A percentile compares a stretch with the other conserved stretches of the same genome.
phyloP scores from a whole-genome alignment of 768 basidiomycete species.

The Boletus barrowsii region DNA sequence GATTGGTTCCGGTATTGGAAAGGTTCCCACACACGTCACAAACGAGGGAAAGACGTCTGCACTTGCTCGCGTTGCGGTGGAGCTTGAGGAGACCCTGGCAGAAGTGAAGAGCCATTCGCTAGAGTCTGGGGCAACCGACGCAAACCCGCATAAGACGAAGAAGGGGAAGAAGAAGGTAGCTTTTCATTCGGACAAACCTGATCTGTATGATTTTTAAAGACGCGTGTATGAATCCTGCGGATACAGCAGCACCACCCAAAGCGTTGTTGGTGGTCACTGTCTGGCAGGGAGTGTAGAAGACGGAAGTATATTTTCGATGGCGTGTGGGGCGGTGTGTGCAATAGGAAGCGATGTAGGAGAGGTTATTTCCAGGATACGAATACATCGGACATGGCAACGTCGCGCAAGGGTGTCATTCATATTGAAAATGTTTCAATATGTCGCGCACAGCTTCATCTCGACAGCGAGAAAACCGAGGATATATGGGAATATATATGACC shows the following conservation, averaged over 20 bases:
- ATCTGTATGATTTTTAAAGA: slow-evolving; percentile 74
- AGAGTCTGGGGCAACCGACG: slow-evolving; percentile 3
- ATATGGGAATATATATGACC: slow-evolving; percentile 3
- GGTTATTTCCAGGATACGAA: slow-evolving; percentile 6
- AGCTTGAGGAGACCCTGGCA: slow-evolving; percentile 36
- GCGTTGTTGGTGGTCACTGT: no score
- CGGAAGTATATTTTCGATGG: background rate
- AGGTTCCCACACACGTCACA: slow-evolving; percentile 17
- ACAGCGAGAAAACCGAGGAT: slow-evolving; percentile 15
- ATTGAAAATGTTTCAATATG: slow-evolving; percentile 15
- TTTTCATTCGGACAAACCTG: slow-evolving; percentile 64
- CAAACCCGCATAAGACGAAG: slow-evolving; percentile 32
- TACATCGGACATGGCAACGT: slow-evolving; percentile 10
- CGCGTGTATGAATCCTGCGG: background rate
- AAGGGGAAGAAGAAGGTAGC: slow-evolving; percentile 65
- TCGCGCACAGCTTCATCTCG: slow-evolving; percentile 13
- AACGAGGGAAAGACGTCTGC: slow-evolving; percentile 14
- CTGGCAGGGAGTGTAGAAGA: background rate
- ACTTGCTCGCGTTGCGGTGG: slow-evolving; percentile 42
- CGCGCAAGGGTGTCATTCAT: background rate
- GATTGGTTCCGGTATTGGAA: slow-evolving; percentile 16
- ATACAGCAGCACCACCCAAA: no score
- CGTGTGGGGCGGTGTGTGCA: background rate
- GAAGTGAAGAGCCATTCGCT: background rate
- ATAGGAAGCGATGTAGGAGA: background rate